A percentile compares a stretch with the other conserved stretches of the same genome.
phyloP scores from a whole-genome alignment of 1,284 basidiomycete species.

The Coriolopsis trogii region DNA sequence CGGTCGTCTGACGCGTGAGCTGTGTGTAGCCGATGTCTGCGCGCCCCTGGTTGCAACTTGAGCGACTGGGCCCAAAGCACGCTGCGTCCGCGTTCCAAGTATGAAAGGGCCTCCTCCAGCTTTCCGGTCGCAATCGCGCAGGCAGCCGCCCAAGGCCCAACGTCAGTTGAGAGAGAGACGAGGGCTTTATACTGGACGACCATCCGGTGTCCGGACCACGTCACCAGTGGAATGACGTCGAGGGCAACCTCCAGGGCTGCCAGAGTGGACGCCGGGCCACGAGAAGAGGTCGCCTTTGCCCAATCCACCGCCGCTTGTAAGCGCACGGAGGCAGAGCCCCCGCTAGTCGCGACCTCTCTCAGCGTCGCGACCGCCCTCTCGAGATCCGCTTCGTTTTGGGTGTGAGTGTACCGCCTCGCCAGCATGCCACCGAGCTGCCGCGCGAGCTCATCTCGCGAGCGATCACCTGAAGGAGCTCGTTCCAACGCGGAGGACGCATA shows the following conservation, averaged over 20 bases:
- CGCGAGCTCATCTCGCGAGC: background rate
- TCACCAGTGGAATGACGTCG: conserved; percentile 5
- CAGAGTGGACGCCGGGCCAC: background rate
- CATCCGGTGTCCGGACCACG: conserved; percentile 11
- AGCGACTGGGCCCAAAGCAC: conserved; percentile 12
- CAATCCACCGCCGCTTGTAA: conserved; percentile 9
- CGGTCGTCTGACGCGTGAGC: no score
- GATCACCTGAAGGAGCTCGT: conserved; percentile 1
- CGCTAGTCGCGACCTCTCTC: background rate
- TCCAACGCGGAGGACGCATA: conserved; percentile 4
- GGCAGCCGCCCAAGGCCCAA: conserved; percentile 12
- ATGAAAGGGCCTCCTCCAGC: conserved; percentile 5
- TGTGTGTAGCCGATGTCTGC: background rate
- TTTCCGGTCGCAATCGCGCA: conserved; percentile 6
- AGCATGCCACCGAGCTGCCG: conserved; percentile 5
- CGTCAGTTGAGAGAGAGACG: background rate
- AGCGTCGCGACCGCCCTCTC: background rate
- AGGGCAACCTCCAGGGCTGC: conserved; percentile 8
- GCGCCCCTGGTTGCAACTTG: background rate
- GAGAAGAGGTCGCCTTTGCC: background rate
- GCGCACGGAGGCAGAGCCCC: conserved; percentile 1
- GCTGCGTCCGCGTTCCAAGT: conserved; percentile 9
- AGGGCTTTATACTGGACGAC: conserved; percentile 8
- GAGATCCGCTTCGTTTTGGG: background rate
- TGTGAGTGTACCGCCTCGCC: background rate